phyloP scores from a whole-genome alignment of 495 filamentous ascomycete species.

The Aspergillus panamensis region DNA sequence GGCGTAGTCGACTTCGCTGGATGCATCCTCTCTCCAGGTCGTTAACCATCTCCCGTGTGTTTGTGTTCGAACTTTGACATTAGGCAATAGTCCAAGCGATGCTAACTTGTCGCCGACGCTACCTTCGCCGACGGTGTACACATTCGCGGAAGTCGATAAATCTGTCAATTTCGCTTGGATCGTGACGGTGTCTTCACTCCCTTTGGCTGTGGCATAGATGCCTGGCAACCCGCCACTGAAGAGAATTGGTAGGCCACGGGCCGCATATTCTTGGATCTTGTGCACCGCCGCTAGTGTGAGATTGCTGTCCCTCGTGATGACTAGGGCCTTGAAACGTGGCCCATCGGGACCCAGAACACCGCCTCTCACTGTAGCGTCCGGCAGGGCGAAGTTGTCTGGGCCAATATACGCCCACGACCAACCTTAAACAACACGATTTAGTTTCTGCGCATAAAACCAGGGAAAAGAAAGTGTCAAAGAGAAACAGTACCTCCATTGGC shows the following conservation, averaged over 20 bases:
- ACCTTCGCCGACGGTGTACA: constrained; percentile 15
- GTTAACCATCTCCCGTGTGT: no score
- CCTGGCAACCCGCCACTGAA: constrained; percentile 33
- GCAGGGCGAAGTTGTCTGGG: constrained; percentile 44
- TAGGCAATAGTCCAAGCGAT: no score
- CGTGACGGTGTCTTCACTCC: constrained; percentile 4
- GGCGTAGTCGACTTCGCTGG: no score
- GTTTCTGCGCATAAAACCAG: no score
- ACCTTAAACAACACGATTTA: no score
- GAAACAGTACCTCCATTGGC: constrained; percentile 15
- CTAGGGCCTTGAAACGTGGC: constrained; percentile 43
- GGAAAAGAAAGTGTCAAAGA: background rate
- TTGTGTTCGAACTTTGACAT: no score
- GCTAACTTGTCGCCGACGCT: constrained; percentile 25
- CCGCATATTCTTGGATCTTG: constrained; percentile 37
- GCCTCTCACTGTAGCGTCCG: constrained; percentile 31
- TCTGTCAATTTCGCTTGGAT: no score
- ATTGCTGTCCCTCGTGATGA: constrained; percentile 37
- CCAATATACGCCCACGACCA: constrained; percentile 50
- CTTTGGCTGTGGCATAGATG: constrained; percentile 20
- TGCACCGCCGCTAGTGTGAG: constrained; percentile 35
- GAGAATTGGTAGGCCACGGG: constrained; percentile 41
- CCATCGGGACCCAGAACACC: constrained; percentile 36
- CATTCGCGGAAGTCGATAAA: no score
- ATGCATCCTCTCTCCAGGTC: no score